Evolutionary conservation across 805 yeast species (phyloP).

Genomic region (Candida germanica): DNA sequence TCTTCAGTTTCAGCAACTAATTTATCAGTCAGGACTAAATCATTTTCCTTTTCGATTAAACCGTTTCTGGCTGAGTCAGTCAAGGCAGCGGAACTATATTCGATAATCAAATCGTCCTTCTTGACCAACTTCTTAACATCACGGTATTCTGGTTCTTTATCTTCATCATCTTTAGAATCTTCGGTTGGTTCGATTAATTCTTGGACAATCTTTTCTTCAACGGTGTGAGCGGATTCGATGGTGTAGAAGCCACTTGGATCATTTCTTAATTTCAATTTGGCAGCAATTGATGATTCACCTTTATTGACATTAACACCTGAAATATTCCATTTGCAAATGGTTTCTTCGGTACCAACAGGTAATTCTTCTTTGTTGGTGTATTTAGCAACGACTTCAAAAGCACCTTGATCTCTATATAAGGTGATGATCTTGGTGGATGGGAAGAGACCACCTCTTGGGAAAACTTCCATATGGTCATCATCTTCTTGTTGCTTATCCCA

Average conservation of each 20-base stretch:
- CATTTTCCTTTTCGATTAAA: slow-evolving; percentile 77
- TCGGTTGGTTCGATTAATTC: slow-evolving; percentile 69
- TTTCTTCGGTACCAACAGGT: slow-evolving; percentile 63
- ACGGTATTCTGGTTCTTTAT: slow-evolving; percentile 80
- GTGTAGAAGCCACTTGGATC: slow-evolving; percentile 96
- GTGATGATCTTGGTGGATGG: slow-evolving; percentile 97
- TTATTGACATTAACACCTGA: slow-evolving; percentile 79
- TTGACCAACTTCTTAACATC: slow-evolving; percentile 92
- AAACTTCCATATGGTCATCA: slow-evolving; percentile 88
- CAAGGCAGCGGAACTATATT: slow-evolving; percentile 61
- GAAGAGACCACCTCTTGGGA: slow-evolving; percentile 89
- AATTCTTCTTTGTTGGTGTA: slow-evolving; percentile 74
- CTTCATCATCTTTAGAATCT: slow-evolving; percentile 47
- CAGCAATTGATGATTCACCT: slow-evolving; percentile 75
- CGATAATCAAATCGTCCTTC: slow-evolving; percentile 73
- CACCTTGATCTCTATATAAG: slow-evolving; percentile 84
- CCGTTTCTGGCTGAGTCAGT: slow-evolving; percentile 53
- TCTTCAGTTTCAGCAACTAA: slow-evolving; percentile 98
- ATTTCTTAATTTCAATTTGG: slow-evolving; percentile 92
- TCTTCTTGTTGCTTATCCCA: slow-evolving; percentile 96
- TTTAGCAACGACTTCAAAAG: slow-evolving; percentile 80
- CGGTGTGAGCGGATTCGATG: slow-evolving; percentile 91
- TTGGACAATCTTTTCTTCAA: slow-evolving; percentile 84
- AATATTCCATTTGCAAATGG: slow-evolving; percentile 81
- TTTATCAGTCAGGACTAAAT: slow-evolving; percentile 86